Evolutionary conservation across 2,329 filamentous ascomycete genomes (phyloP).

Genomic region (Aureobasidium subglaciale): DNA sequence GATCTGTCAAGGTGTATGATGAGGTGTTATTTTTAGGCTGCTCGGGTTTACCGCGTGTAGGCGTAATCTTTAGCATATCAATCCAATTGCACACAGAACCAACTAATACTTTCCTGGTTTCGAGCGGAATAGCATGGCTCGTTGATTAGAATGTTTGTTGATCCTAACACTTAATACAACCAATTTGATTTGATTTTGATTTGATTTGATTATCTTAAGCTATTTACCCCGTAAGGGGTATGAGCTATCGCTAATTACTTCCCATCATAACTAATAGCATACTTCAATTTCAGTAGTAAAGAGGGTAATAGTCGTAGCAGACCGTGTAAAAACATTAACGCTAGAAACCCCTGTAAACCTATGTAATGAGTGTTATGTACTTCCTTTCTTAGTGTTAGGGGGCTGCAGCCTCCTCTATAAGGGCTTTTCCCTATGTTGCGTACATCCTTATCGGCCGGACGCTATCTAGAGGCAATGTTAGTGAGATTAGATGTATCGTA

Average conservation of each 20-base stretch:
- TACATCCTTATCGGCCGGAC: slow-evolving; percentile 4
- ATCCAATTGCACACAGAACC: no score
- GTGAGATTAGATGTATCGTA: background rate
- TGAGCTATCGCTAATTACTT: background rate
- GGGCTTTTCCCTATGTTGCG: slow-evolving; percentile 1
- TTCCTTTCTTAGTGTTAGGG: background rate
- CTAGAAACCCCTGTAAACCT: background rate
- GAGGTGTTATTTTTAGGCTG: no score
- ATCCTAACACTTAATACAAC: no score
- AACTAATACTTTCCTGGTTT: no score
- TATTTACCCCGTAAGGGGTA: slow-evolving; percentile 1
- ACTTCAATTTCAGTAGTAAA: background rate
- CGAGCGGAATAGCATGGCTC: no score
- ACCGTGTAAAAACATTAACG: background rate
- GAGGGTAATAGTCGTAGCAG: background rate
- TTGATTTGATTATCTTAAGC: slow-evolving; percentile 7
- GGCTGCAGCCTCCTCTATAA: background rate
- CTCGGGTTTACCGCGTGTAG: no score
- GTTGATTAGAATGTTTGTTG: no score
- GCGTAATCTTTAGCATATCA: no score
- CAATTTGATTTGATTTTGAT: background rate
- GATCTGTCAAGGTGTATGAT: no score
- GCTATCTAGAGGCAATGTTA: background rate
- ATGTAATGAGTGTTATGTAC: background rate
- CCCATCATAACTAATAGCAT: background rate